Base-by-base conservation (phyloP, 116 monocot species). In the Trichopus zeylanicus region DNA sequence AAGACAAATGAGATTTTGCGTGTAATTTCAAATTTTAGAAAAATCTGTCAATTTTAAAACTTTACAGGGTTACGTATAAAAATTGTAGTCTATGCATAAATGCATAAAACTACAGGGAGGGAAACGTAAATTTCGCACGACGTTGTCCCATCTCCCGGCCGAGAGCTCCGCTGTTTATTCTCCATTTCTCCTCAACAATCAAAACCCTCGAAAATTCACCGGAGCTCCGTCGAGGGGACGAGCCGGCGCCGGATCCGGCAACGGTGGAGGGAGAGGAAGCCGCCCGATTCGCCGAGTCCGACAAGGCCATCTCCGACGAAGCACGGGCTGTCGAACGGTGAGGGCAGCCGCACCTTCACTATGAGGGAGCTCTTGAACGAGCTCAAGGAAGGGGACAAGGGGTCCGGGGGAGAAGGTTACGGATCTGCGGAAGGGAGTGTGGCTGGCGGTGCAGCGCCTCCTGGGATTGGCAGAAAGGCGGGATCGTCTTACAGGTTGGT, bases 301-400 rank as follows among this genome's bases (percentile, higher is more conserved):
- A 65, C 25, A 29, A 70, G 31, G 33, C 20, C 51, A 4, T 33
- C 64, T 20, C 61, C 52, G 6, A 30, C 16, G 18, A 63, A 24
- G 29, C 55, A 34, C n/a, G 77, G 62, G n/a, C 29, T 23, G 10
- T 21, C 53, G 59, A 70, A 30, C 7, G 73, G 68, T 5, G 76
- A 61, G 24, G 93, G 77, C 57, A 73, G 57, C 60, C 79, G 85
- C 27, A 58, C 74, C 24, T 72, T 88, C 61, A 85, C 85, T 19
- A 88, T 88, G 93, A 61, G 88, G 67, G 88, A 93, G 81, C 65
- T 93, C 20, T 68, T 88, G 33, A 73, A 67, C n/a, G 93, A 93
- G 53, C 53, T 93, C 68, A 81, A 87, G 62, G 74, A 75, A 54
- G 67, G 48, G 6, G 67, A 48, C 6, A 51, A 73, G 63, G 60